Conservation (phyloP, 2,329 filamentous ascomycete species). For the Monilinia aucupariae region DNA sequence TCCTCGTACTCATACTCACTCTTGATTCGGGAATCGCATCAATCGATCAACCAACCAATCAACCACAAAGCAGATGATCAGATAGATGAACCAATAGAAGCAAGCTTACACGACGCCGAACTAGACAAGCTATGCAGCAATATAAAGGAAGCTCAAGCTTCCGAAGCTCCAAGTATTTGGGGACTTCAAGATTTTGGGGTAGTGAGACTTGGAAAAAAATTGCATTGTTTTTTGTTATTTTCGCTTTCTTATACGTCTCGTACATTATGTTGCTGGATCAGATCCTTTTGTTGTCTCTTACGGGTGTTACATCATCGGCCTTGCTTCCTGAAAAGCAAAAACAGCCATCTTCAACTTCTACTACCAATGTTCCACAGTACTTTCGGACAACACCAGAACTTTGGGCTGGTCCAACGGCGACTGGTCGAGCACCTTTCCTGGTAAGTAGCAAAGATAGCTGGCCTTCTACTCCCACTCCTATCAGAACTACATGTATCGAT, state of each 20-base stretch:
- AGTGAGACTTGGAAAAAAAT: slow-evolving; percentile 5
- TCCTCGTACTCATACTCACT: not conserved
- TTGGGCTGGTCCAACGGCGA: slow-evolving; percentile 63
- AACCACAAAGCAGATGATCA: not conserved
- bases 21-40: not conserved
- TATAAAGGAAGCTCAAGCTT: slow-evolving; percentile 14
- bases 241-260: slow-evolving; percentile 17
- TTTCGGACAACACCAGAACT: slow-evolving; percentile 57
- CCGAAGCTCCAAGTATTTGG: not conserved
- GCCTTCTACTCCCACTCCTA: too few species aligned
- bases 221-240: slow-evolving; percentile 10
- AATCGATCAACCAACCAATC: not conserved
- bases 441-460: not conserved
- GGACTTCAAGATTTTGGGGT: not conserved
- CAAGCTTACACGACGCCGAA: not conserved
- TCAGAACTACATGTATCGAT: not conserved
- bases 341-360: slow-evolving; percentile 1
- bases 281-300: slow-evolving; percentile 10
- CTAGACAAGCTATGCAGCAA: slow-evolving; percentile 3
- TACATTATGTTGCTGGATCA: slow-evolving; percentile 18
- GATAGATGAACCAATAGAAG: not conserved
- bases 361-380: slow-evolving; percentile 50
- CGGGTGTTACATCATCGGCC: slow-evolving; percentile 5
- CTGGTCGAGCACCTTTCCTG: slow-evolving; percentile 63
- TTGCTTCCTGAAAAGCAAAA: slow-evolving; percentile 8